Base-by-base conservation (phyloP, 352 stramenopile species). In the Phytophthora pluvialis region DNA sequence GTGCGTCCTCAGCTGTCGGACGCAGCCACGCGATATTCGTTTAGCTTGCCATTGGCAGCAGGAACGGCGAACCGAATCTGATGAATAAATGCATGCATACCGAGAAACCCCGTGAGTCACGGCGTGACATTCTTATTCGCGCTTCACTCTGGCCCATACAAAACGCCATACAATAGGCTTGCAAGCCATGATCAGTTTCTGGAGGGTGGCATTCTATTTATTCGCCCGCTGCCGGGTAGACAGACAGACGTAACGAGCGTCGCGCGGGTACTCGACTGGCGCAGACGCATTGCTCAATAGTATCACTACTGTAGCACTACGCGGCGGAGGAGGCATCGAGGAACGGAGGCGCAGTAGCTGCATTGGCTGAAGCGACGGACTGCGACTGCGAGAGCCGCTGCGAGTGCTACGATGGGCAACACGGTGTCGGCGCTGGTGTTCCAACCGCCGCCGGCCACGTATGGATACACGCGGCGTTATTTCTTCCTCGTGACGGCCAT, bases 401-500 rank as follows among this genome's bases (percentile, higher is more conserved):
- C 18, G n/a, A 38, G 16, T 31, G 39, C 47, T 16, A 64, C 46
- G 21, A 97, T 97, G 90, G 90, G 90, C 47, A 74, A 69, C 25
- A 81, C 82, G 59, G 80, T 97, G 52, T 94, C 88, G 47, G 70
- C 83, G 44, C 76, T 97, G 38, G 87, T 97, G 36, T 97, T 97
- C 61, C 91, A 97, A 67, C 90, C 91, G n/a, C 91, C 91, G 28
- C 62, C 70, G 29, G 58, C 83, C 21, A 89, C 82, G 13, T 97
- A 96, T 56, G 75, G 77, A 33, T 88, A 83, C 64, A 93, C 82
- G 32, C 72, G 87, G 52, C 82, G 90, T 48, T 98, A 98, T 67
- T 98, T 98, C 55, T 98, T 97, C 83, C 84, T 99, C 10, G 90
- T 89, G 35, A 99, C 91, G 21, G 66, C 83, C 16, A 84, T 88